phyloP scores from a whole-genome alignment of 768 basidiomycete genomes.

The Floccularia luteovirens region DNA sequence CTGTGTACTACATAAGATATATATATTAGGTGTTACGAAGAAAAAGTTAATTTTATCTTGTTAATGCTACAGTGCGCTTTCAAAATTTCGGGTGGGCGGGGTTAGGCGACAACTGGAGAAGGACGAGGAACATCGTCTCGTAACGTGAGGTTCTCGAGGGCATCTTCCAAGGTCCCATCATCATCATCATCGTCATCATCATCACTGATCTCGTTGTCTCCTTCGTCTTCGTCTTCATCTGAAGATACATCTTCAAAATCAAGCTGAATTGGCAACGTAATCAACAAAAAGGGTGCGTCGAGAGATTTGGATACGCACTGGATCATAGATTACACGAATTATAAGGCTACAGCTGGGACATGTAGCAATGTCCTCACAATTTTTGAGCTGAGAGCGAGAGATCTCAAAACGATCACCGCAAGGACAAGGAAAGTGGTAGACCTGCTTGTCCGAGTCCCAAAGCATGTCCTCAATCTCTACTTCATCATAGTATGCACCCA shows the following conservation, averaged over 20 bases:
- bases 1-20: too few species aligned
- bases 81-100: too few species aligned
- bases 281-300: conserved; percentile 4
- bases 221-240: conserved; percentile 40
- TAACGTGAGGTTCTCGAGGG: conserved; percentile 56
- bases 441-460: conserved; percentile 75
- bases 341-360: conserved; percentile 96
- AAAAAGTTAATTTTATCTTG: too few species aligned
- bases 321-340: conserved; percentile 90
- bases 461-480: conserved; percentile 96
- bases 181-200: conserved; percentile 27
- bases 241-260: conserved; percentile 79
- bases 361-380: conserved; percentile 91
- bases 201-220: conserved; percentile 30
- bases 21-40: too few species aligned
- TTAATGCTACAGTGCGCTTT: too few species aligned
- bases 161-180: conserved; percentile 52
- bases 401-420: conserved; percentile 99
- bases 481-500: conserved; percentile 93
- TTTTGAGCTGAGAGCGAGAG: conserved; percentile 69
- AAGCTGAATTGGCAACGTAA: too few species aligned
- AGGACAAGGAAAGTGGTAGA: conserved; percentile 96
- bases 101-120: too few species aligned
- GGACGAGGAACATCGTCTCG: conserved; percentile 24
- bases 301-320: conserved; percentile 46